phyloP scores from a whole-genome alignment of 768 basidiomycete genomes.

The Psilocybe cubensis region DNA sequence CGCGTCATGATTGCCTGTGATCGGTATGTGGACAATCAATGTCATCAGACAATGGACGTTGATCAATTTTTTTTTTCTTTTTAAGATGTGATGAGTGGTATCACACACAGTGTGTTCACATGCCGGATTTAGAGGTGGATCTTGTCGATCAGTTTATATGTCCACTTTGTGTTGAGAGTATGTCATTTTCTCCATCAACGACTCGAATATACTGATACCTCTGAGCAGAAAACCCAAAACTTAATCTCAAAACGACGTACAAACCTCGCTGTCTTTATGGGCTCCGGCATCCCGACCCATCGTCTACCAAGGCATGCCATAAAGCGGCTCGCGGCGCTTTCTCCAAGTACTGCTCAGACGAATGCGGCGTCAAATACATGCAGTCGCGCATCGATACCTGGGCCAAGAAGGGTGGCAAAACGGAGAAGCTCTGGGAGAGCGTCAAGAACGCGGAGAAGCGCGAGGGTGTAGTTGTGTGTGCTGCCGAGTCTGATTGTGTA shows the following conservation, averaged over 20 bases:
- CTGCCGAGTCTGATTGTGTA: conserved; percentile 24
- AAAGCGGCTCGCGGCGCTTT: conserved; percentile 80
- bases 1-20: conserved; percentile 94
- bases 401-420: conserved; percentile 64
- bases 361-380: conserved; percentile 81
- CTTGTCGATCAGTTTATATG: conserved; percentile 94
- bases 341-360: conserved; percentile 92
- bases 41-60: neutral
- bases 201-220: neutral
- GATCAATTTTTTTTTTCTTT: neutral
- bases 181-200: conserved; percentile 29
- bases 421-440: conserved; percentile 70
- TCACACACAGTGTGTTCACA: conserved; percentile 82
- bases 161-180: conserved; percentile 77
- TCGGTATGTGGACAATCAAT: conserved; percentile 51
- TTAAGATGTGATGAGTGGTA: conserved; percentile 94
- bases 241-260: conserved; percentile 75
- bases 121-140: conserved; percentile 82
- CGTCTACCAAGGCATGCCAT: conserved; percentile 71
- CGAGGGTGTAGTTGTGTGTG: conserved; percentile 68
- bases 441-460: conserved; percentile 72
- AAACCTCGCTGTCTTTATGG: conserved; percentile 80
- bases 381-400: conserved; percentile 63
- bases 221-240: conserved; percentile 55
- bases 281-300: conserved; percentile 62